Evolutionary conservation across 2,329 filamentous ascomycete genomes (phyloP).

Genomic region (Sporothrix brasiliensis): DNA sequence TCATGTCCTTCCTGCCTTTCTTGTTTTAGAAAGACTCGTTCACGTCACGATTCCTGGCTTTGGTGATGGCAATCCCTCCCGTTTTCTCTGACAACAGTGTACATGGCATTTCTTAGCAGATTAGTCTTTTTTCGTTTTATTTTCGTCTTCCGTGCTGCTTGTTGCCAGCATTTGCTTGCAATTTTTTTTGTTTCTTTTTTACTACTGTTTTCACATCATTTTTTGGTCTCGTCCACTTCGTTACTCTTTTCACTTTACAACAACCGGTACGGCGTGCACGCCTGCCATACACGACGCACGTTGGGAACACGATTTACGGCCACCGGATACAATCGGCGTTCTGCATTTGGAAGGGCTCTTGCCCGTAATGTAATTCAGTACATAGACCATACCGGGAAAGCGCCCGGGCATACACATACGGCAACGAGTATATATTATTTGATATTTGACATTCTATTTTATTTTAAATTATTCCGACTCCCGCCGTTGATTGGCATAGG

Average conservation of each 20-base stretch:
- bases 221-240: background rate
- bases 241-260: background rate
- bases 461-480: too few relatives aligned
- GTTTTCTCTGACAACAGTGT: background rate
- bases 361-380: slow-evolving; percentile 19
- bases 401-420: slow-evolving; percentile 1
- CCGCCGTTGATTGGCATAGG: background rate
- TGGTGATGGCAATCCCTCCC: background rate
- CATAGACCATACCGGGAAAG: slow-evolving; percentile 11
- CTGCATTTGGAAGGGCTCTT: slow-evolving; percentile 1
- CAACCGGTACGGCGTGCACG: background rate
- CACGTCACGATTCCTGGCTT: background rate
- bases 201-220: background rate
- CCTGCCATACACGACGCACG: background rate
- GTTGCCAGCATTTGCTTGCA: too few relatives aligned
- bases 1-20: slow-evolving; percentile 37
- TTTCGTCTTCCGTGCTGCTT: too few relatives aligned
- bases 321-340: slow-evolving; percentile 21
- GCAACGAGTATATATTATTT: slow-evolving; percentile 17
- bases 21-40: slow-evolving; percentile 4
- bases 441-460: background rate
- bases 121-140: background rate
- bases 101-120: too few relatives aligned
- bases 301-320: background rate
- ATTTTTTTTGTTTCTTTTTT: background rate